Conservation (phyloP, 2,329 filamentous ascomycete species). For the Rutstroemia sp. region DNA sequence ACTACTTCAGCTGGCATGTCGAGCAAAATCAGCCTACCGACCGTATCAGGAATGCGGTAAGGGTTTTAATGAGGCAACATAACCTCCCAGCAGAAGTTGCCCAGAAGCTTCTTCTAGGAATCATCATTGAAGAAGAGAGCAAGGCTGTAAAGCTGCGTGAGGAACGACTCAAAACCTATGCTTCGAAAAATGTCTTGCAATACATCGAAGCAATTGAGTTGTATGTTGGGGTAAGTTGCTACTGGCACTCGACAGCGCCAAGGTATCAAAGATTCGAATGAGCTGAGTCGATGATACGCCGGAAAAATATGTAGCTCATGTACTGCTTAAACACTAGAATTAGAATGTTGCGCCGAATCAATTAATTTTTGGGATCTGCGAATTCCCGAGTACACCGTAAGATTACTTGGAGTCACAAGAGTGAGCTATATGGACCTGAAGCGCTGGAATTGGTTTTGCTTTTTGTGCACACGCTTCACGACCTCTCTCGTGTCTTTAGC, state of each 20-base stretch:
- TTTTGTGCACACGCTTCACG: no score
- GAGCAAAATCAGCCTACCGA: not conserved
- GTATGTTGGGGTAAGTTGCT: not conserved
- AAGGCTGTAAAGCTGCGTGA: not conserved
- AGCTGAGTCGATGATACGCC: not conserved
- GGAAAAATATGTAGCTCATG: no score
- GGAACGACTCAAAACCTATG: not conserved
- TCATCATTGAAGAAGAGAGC: not conserved
- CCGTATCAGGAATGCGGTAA: not conserved
- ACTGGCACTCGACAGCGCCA: not conserved
- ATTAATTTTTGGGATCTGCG: no score
- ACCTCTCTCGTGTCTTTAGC: no score
- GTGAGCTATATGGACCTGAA: no score
- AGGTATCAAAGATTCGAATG: not conserved
- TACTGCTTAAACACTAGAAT: no score
- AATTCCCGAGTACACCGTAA: no score
- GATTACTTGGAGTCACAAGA: no score
- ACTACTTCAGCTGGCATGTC: not conserved
- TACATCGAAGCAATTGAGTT: not conserved
- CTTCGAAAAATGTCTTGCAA: not conserved
- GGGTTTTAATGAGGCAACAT: not conserved
- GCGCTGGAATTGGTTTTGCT: no score
- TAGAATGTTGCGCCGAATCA: no score
- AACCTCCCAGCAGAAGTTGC: not conserved
- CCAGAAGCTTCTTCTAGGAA: not conserved